Base-by-base conservation (phyloP, 371 early-diverging fungal genomes). In the Capniomyces stellatus region DNA sequence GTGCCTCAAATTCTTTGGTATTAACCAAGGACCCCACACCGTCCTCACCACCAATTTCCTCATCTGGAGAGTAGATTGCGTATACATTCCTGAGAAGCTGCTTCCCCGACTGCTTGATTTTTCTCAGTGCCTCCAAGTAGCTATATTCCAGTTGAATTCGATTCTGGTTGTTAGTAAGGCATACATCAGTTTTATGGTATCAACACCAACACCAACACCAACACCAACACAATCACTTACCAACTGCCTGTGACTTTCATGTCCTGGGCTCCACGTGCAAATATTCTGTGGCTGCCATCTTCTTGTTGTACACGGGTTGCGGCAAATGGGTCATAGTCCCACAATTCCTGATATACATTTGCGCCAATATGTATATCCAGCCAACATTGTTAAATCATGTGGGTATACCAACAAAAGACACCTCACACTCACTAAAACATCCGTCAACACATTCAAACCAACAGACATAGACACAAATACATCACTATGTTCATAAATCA, bases 201-300 rank as follows among this genome's bases (percentile, higher is more conserved):
- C 6, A 15, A 35, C 35, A 35, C 35, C 6, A 35, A 10, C 6
- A 35, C 35, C 15, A 15, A 35, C 15, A 15, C 35, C 6, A 15
- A 35, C 15, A 35, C 15, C 35, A 35, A 15, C 35, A 35, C 35
- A 10, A 6, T 35, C 15, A 46, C n/a, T 23, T 46, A 46, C 29
- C 46, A 46, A 25, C 46, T 43, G 19, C 87, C 87, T 46, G 85
- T 82, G 60, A 81, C 82, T 64, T 88, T 88, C 87, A 87, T 88
- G 61, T 88, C 89, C 64, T 88, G 86, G 6, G 83, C 56, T 0
- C 87, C 89, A 41, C 89, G 79, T 18, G 86, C 89, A 57, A 72
- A 65, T 59, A 88, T 88, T 41, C 69, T 60, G 42, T 75, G 74
- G 35, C 82, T 75, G 19, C 64, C 66, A 56, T 58, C 64, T 8